These are phyloP conservation scores for Astragalus glycyphyllos DNA, from an alignment of 306 rosid species.

Conservation along the genomic window DNA sequence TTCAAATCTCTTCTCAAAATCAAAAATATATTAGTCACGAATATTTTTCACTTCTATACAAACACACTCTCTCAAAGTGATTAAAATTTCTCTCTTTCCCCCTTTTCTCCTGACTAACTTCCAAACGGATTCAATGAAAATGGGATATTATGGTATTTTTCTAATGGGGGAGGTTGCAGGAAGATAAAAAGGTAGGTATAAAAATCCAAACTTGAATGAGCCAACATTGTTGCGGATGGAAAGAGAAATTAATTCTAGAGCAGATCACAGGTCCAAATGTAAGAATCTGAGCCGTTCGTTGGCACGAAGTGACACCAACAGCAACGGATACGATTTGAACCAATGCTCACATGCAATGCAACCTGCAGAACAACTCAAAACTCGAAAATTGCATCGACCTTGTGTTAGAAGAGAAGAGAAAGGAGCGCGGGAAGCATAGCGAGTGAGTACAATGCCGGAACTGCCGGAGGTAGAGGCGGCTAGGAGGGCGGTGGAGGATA, in stretches of 20 bases:
- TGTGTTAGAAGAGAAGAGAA: conserved; percentile 1
- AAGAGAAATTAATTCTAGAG: background rate
- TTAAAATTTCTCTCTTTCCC: too few relatives aligned
- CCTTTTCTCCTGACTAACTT: too few relatives aligned
- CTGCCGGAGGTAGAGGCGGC: conserved; percentile 99
- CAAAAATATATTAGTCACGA: too few relatives aligned
- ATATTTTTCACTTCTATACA: too few relatives aligned
- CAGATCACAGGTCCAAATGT: background rate
- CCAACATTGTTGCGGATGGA: background rate
- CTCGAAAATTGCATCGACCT: background rate
- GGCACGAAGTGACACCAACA: background rate
- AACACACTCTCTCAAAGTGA: too few relatives aligned
- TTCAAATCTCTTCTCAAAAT: too few relatives aligned
- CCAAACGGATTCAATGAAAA: too few relatives aligned
- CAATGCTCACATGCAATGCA: background rate
- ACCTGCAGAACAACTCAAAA: background rate
- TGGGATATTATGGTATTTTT: too few relatives aligned
- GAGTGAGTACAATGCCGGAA: conserved; percentile 71
- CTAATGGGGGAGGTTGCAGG: too few relatives aligned
- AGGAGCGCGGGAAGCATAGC: conserved; percentile 48
- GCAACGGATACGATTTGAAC: conserved; percentile 33
- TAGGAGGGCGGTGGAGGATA: conserved; percentile 77
- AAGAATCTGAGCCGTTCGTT: conserved; percentile 34
- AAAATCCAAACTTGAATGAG: background rate
- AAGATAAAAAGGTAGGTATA: too few relatives aligned